Conservation (phyloP, 2,329 filamentous ascomycete species). For the Colletotrichum incanum region DNA sequence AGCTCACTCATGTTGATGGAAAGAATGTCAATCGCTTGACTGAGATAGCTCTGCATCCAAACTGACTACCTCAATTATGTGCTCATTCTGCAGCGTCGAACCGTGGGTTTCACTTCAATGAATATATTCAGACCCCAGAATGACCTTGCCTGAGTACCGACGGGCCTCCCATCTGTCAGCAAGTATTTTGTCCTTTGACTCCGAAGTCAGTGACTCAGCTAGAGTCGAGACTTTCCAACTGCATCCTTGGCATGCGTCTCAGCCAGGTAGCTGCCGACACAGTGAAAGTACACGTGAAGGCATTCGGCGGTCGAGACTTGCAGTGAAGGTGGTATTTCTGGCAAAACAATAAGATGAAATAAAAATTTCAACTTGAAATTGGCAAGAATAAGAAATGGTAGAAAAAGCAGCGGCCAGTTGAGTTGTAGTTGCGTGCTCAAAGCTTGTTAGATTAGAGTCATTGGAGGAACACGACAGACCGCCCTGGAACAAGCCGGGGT, state of each 20-base stretch:
- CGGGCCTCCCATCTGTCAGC: neutral
- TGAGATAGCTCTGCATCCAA: neutral
- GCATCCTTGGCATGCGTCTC: slow-evolving; percentile 32
- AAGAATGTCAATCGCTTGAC: neutral
- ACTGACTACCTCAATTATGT: neutral
- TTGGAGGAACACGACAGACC: slow-evolving; percentile 16
- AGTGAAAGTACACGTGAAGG: slow-evolving; percentile 11
- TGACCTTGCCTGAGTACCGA: neutral
- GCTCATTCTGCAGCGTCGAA: no score
- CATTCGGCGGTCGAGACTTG: neutral
- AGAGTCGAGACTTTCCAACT: slow-evolving; percentile 2
- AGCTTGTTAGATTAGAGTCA: slow-evolving; percentile 22
- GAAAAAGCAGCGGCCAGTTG: neutral
- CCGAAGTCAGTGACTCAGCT: neutral
- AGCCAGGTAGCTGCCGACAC: neutral
- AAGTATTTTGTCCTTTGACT: neutral
- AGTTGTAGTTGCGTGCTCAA: slow-evolving; percentile 11
- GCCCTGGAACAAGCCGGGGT: slow-evolving; percentile 25
- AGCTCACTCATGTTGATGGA: neutral
- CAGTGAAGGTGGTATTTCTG: neutral
- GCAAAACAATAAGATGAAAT: neutral
- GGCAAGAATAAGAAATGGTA: neutral
- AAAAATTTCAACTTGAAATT: slow-evolving; percentile 2
- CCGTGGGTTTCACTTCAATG: neutral
- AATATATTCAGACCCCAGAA: no score